Percentiles rank a stretch among this genome's conserved stretches.
These are phyloP conservation scores for Fusarium temperatum DNA, from an alignment of 2,329 filamentous ascomycete species.

Conservation along the genomic window DNA sequence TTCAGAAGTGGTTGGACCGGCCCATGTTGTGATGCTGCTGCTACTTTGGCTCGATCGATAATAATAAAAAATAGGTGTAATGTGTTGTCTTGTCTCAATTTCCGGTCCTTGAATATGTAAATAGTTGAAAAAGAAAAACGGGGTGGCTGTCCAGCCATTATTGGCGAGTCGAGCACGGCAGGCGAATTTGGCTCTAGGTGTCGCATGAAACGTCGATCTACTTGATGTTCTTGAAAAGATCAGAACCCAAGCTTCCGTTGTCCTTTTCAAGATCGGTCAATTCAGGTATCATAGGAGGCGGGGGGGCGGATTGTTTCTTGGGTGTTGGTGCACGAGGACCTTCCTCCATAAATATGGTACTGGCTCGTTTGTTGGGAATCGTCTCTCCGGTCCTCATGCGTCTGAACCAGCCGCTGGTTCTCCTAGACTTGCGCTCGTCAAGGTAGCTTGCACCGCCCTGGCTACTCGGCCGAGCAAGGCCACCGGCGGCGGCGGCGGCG, in stretches of 20 bases:
- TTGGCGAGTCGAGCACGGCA: conserved; percentile 2
- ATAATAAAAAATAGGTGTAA: conserved; percentile 20
- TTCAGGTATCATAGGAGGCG: conserved; percentile 70
- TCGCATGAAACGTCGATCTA: conserved; percentile 44
- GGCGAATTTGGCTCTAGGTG: background rate
- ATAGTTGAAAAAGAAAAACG: conserved; percentile 31
- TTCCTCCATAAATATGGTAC: conserved; percentile 53
- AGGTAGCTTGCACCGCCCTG: conserved; percentile 58
- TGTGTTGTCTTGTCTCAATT: conserved; percentile 31
- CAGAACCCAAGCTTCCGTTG: conserved; percentile 57
- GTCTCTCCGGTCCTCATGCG: conserved; percentile 56
- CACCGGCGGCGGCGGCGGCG: conserved; percentile 43
- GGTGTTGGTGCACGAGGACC: conserved; percentile 39
- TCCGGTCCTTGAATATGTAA: conserved; percentile 38
- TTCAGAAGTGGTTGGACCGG: conserved; percentile 22
- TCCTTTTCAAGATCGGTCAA: conserved; percentile 62
- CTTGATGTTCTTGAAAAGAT: conserved; percentile 69
- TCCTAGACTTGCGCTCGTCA: conserved; percentile 64
- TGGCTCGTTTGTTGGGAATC: conserved; percentile 51
- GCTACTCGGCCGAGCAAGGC: conserved; percentile 57
- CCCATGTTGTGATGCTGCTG: conserved; percentile 35
- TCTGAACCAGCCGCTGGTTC: conserved; percentile 68
- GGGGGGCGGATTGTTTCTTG: conserved; percentile 57
- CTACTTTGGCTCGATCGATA: conserved; percentile 41
- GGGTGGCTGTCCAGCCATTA: conserved; percentile 25